phyloP scores from a whole-genome alignment of 179 eudicot species.

The Beta macrorhiza region DNA sequence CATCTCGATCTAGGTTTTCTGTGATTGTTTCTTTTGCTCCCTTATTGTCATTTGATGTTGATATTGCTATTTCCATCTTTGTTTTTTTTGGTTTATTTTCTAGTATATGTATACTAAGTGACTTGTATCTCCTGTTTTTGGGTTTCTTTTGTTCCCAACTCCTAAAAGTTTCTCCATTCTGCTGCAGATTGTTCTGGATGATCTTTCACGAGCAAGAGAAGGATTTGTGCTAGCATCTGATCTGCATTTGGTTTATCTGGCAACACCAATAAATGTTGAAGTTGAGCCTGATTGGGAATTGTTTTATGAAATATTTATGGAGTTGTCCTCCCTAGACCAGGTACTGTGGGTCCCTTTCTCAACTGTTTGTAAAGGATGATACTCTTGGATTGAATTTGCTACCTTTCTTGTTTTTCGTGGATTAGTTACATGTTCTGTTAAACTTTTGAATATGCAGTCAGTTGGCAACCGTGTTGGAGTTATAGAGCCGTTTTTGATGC shows the following conservation, averaged over 20 bases:
- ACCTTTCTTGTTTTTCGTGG: constrained; percentile 1
- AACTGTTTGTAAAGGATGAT: too few relatives aligned
- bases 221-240: constrained; percentile 98
- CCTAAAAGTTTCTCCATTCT: background rate
- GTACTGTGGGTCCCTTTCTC: constrained; percentile 31
- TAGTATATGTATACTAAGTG: background rate
- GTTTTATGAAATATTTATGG: constrained; percentile 90
- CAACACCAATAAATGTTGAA: constrained; percentile 94
- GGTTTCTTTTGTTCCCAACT: background rate
- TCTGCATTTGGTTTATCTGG: constrained; percentile 92
- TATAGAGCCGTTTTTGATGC: constrained; percentile 90
- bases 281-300: constrained; percentile 99
- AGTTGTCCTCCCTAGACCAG: constrained; percentile 83
- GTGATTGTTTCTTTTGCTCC: background rate
- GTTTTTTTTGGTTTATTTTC: background rate
- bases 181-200: constrained; percentile 85
- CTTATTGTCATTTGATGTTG: background rate
- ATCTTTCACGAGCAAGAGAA: constrained; percentile 96
- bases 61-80: background rate
- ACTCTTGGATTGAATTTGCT: background rate
- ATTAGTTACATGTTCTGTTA: constrained; percentile 7
- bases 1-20: background rate
- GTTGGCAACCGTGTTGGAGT: constrained; percentile 99
- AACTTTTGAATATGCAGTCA: constrained; percentile 49
- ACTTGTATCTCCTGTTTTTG: background rate